phyloP scores from a whole-genome alignment of 805 yeast genomes.

The Candida palmyrensis region DNA sequence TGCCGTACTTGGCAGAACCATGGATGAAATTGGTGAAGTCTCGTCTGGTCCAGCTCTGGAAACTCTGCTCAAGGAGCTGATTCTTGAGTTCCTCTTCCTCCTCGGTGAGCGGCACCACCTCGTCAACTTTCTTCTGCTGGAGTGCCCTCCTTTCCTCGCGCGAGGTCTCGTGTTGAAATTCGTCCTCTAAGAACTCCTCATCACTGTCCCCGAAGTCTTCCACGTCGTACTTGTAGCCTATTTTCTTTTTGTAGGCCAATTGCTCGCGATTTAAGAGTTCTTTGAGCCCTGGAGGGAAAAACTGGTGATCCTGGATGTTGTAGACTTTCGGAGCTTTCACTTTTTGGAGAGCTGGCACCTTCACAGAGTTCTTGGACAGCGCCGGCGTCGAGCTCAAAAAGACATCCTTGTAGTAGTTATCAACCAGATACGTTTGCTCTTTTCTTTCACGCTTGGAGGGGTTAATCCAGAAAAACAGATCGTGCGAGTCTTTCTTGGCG shows the following conservation, averaged over 20 bases:
- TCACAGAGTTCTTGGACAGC: constrained; percentile 8
- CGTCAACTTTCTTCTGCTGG: constrained; percentile 53
- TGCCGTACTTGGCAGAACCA: constrained; percentile 63
- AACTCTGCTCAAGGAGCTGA: constrained; percentile 49
- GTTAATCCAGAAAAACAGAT: constrained; percentile 56
- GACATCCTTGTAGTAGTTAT: constrained; percentile 67
- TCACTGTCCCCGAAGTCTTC: constrained; percentile 59
- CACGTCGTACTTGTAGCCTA: constrained; percentile 52
- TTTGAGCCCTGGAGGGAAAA: constrained; percentile 52
- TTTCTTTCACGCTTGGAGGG: constrained; percentile 74
- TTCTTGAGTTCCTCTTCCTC: constrained; percentile 57
- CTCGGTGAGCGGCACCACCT: constrained; percentile 54
- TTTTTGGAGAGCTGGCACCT: constrained; percentile 1
- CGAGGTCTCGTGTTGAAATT: constrained; percentile 31
- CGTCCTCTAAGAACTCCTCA: constrained; percentile 45
- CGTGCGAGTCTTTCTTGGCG: constrained; percentile 50
- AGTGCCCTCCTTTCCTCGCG: constrained; percentile 34
- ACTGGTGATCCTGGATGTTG: constrained; percentile 69
- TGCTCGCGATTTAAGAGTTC: constrained; percentile 61
- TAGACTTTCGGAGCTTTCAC: constrained; percentile 62
- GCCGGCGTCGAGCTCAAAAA: constrained; percentile 8
- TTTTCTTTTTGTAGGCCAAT: constrained; percentile 53
- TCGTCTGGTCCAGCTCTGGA: constrained; percentile 66
- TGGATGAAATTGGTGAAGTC: constrained; percentile 71
- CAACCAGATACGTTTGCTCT: constrained; percentile 73